Evolutionary conservation across 73 alveolate species (phyloP).

Genomic region (Paramecium octaurelia): DNA sequence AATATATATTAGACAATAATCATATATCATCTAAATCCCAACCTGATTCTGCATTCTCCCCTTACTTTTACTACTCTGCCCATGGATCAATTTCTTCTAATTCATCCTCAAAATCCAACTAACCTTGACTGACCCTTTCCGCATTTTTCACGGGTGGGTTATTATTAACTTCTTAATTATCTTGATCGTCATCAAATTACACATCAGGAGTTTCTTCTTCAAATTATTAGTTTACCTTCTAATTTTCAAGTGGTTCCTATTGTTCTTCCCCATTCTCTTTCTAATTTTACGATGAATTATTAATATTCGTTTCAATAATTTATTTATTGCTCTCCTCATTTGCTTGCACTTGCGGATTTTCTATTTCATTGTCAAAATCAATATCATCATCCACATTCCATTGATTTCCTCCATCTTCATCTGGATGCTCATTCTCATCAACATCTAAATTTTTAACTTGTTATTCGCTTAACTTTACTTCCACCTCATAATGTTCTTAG

Average conservation of each 20-base stretch:
- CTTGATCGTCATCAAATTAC: neutral
- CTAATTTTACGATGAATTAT: neutral
- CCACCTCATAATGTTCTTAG: neutral
- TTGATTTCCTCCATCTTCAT: neutral
- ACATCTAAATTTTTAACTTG: neutral
- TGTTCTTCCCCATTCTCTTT: neutral
- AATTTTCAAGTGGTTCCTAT: neutral
- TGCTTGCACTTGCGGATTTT: neutral
- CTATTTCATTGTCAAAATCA: neutral
- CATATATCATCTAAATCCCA: conserved; percentile 18
- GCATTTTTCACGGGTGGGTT: neutral
- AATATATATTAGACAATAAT: neutral
- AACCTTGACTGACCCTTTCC: neutral
- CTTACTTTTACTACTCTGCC: neutral
- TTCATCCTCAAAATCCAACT: neutral
- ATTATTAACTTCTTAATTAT: neutral
- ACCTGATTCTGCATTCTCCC: neutral
- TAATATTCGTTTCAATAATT: neutral
- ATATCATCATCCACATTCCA: neutral
- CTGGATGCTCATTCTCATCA: neutral
- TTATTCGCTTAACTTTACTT: neutral
- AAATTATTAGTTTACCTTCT: neutral
- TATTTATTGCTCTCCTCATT: neutral
- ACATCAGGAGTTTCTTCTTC: neutral
- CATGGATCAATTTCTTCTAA: conserved; percentile 17